phyloP scores from a whole-genome alignment of 202 grass and related monocot species.

The Setaria italica region DNA sequence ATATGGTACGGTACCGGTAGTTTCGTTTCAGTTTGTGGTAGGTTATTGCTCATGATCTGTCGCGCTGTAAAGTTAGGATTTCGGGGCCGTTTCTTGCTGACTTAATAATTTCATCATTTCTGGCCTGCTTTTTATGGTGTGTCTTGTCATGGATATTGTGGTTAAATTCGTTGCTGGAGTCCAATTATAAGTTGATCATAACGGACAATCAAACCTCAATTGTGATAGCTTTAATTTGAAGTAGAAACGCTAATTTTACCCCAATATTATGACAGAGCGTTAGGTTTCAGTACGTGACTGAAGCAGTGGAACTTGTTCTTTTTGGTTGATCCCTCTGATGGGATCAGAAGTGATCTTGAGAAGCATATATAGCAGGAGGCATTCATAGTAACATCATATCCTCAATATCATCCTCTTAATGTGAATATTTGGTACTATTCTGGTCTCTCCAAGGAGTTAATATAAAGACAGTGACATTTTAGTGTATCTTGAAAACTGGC shows the following conservation, averaged over 20 bases:
- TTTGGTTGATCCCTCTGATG: neutral
- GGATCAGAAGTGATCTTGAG: neutral
- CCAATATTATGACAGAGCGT: neutral
- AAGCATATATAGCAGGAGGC: neutral
- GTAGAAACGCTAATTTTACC: neutral
- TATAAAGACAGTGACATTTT: neutral
- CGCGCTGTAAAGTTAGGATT: neutral
- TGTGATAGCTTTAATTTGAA: conserved; percentile 13
- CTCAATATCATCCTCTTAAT: neutral
- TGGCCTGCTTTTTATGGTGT: neutral
- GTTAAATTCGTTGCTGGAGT: neutral
- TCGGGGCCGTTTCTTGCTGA: neutral
- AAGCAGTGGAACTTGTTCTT: neutral
- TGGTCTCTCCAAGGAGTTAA: neutral
- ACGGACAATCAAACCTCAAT: neutral
- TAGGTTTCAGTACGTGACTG: neutral
- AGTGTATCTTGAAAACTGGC: neutral
- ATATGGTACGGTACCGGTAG: neutral
- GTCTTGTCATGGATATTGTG: neutral
- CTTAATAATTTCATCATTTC: neutral
- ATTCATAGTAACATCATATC: neutral
- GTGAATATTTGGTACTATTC: neutral
- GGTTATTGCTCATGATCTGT: neutral
- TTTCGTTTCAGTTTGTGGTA: neutral
- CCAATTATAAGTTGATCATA: neutral